phyloP scores from a whole-genome alignment of 148 eudicot species.

The Camellia lanceoleosa region DNA sequence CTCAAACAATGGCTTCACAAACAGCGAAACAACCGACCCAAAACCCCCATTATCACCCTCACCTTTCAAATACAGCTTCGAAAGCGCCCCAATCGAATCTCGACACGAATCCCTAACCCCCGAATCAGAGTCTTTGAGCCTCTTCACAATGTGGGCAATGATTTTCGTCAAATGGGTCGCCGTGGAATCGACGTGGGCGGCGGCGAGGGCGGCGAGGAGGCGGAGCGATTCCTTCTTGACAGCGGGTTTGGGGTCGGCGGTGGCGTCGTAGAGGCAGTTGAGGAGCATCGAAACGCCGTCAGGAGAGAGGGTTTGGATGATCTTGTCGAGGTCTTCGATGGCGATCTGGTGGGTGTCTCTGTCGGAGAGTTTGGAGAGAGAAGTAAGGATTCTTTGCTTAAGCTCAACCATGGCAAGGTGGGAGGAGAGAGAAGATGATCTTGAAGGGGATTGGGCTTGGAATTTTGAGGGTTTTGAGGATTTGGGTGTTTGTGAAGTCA shows the following conservation, averaged over 20 bases:
- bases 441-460: slow-evolving; percentile 29
- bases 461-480: slow-evolving; percentile 51
- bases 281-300: slow-evolving; percentile 77
- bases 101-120: slow-evolving; percentile 76
- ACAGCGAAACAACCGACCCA: slow-evolving; percentile 58
- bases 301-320: slow-evolving; percentile 52
- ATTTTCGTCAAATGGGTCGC: slow-evolving; percentile 75
- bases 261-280: slow-evolving; percentile 76
- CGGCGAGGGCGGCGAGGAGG: slow-evolving; percentile 50
- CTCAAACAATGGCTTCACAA: slow-evolving; percentile 90
- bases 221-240: slow-evolving; percentile 78
- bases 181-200: slow-evolving; percentile 51
- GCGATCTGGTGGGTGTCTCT: slow-evolving; percentile 97
- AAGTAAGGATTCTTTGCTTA: slow-evolving; percentile 70
- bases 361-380: slow-evolving; percentile 82
- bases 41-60: slow-evolving; percentile 41
- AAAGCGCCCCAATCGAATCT: slow-evolving; percentile 69
- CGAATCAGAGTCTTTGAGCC: slow-evolving; percentile 73
- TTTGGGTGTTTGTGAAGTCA: slow-evolving; percentile 65
- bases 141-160: slow-evolving; percentile 64
- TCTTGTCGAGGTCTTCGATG: slow-evolving; percentile 69
- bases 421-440: slow-evolving; percentile 42
- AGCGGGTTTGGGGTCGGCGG: slow-evolving; percentile 71
- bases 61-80: slow-evolving; percentile 57
- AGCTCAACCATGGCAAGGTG: slow-evolving; percentile 91